phyloP scores from a whole-genome alignment of 345 rosid species.

The Diplotaxis tenuifolia region DNA sequence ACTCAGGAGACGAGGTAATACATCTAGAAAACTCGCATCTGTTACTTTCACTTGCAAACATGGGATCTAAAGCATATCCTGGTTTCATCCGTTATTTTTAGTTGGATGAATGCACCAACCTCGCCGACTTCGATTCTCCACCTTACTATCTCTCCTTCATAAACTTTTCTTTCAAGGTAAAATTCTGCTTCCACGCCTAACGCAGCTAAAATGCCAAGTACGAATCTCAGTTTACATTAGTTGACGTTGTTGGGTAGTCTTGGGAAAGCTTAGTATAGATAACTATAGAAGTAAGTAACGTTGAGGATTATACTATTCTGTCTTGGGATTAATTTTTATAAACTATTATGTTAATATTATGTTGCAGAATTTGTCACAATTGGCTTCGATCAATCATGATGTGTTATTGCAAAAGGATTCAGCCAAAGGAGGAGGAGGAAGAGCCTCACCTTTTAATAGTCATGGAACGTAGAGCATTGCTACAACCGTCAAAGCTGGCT shows the following conservation, averaged over 20 bases:
- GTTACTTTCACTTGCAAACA: neutral
- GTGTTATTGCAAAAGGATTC: constrained; percentile 69
- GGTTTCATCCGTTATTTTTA: constrained; percentile 25
- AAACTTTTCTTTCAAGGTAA: constrained; percentile 84
- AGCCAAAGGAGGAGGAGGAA: constrained; percentile 37
- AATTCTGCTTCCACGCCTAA: neutral
- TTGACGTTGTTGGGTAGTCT: constrained; percentile 1
- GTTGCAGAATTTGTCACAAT: constrained; percentile 74
- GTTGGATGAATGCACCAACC: constrained; percentile 68
- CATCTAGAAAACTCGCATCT: constrained; percentile 7
- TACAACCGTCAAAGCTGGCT: constrained; percentile 31
- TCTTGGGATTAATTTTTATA: neutral
- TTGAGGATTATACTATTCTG: neutral
- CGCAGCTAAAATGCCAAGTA: neutral
- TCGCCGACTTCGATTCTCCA: constrained; percentile 52
- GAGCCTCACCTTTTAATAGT: constrained; percentile 48
- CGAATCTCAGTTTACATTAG: neutral
- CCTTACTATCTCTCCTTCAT: constrained; percentile 60
- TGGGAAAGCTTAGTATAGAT: neutral
- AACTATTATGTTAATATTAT: neutral
- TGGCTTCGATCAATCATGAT: constrained; percentile 78
- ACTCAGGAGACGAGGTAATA: constrained; percentile 62
- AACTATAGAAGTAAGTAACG: neutral
- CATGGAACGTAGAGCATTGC: constrained; percentile 34
- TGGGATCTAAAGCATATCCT: neutral